phyloP scores from a whole-genome alignment of 768 basidiomycete species.

The Suillus occidentalis region DNA sequence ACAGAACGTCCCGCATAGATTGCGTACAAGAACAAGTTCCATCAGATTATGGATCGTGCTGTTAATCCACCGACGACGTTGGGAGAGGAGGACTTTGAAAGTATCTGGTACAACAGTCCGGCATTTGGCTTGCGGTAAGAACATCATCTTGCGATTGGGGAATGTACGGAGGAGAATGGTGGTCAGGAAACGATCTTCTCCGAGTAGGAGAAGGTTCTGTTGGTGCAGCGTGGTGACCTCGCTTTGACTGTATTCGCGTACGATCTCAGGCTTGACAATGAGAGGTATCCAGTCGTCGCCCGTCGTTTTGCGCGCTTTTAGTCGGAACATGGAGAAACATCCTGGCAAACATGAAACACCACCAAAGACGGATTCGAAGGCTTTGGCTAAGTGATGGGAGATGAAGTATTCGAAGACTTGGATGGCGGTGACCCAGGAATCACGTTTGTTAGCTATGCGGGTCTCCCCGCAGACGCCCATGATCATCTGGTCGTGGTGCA shows the following conservation, averaged over 20 bases:
- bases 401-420: slow-evolving; percentile 99
- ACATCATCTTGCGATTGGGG: slow-evolving; percentile 99
- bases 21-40: slow-evolving; percentile 96
- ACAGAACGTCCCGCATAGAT: slow-evolving; percentile 98
- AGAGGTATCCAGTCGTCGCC: slow-evolving; percentile 98
- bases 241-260: slow-evolving; percentile 94
- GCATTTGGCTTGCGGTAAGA: slow-evolving; percentile 93
- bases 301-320: slow-evolving; percentile 85
- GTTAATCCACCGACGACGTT: slow-evolving; percentile 99
- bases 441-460: slow-evolving; percentile 96
- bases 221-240: slow-evolving; percentile 94
- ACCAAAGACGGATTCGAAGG: slow-evolving; percentile 98
- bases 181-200: slow-evolving; percentile 98
- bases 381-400: slow-evolving; percentile 97
- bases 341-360: slow-evolving; percentile 99
- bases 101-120: slow-evolving; percentile 96
- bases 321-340: slow-evolving; percentile 99
- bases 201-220: slow-evolving; percentile 94
- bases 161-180: slow-evolving; percentile 96
- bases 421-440: slow-evolving; percentile 98
- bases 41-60: slow-evolving; percentile 99
- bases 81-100: slow-evolving; percentile 89
- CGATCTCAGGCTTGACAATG: slow-evolving; percentile 95
- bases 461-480: slow-evolving; percentile 99
- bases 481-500: slow-evolving; percentile 98